A percentile compares a stretch with the other conserved stretches of the same genome.
Conservation (phyloP, 441 rosid species). For the Pelargonium fulgidum region DNA sequence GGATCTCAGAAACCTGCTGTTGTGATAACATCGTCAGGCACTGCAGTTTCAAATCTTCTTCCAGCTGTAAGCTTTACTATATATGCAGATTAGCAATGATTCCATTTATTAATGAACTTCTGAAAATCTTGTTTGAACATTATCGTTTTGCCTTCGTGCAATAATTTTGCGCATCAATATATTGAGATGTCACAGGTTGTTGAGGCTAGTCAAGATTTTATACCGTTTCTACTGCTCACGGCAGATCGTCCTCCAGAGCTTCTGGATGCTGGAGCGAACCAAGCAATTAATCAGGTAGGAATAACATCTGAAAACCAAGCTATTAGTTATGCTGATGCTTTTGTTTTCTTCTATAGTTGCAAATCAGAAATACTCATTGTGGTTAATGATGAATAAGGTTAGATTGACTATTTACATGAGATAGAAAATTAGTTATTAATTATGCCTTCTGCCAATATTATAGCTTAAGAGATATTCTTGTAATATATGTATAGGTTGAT, state of each 20-base stretch:
- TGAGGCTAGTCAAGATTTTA: slow-evolving; percentile 94
- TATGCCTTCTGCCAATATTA: background rate
- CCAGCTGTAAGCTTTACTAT: slow-evolving; percentile 75
- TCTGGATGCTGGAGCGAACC: slow-evolving; percentile 86
- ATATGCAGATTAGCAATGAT: slow-evolving; percentile 14
- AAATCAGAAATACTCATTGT: background rate
- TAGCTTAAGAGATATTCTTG: background rate
- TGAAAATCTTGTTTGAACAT: background rate
- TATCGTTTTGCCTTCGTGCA: background rate
- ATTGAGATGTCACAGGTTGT: slow-evolving; percentile 53
- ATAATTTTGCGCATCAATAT: slow-evolving; percentile 9
- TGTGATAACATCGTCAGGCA: slow-evolving; percentile 89
- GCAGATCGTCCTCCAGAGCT: slow-evolving; percentile 99
- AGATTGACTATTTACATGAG: background rate
- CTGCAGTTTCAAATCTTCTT: slow-evolving; percentile 96
- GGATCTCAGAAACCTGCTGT: slow-evolving; percentile 82
- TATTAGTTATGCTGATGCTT: background rate
- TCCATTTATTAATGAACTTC: slow-evolving; percentile 8
- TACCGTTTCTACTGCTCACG: slow-evolving; percentile 82
- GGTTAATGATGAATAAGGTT: background rate
- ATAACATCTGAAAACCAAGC: too few species aligned
- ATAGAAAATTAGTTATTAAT: background rate
- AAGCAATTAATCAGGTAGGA: slow-evolving; percentile 85
- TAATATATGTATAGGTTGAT: background rate
- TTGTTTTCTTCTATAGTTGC: background rate